phyloP scores from a whole-genome alignment of 345 rosid genomes.

The Acer negundo region DNA sequence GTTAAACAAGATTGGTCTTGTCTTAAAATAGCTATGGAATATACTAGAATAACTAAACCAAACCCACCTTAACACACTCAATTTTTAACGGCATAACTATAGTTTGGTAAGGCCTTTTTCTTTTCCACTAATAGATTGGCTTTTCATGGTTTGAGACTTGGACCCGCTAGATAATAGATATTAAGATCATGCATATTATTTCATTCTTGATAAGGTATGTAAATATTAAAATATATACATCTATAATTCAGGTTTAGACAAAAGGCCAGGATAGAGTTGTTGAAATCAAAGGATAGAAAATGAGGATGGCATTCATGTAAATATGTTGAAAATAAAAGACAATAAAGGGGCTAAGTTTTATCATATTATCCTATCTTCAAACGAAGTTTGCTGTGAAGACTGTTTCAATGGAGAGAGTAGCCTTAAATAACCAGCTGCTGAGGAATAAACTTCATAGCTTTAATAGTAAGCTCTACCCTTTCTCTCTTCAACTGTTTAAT shows the following conservation, averaged over 20 bases:
- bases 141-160: too few species aligned
- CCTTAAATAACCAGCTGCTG: conserved; percentile 26
- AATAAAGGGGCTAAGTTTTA: conserved; percentile 17
- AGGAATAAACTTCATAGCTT: conserved; percentile 23
- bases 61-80: neutral
- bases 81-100: neutral
- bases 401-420: conserved; percentile 26
- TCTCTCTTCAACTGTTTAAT: neutral
- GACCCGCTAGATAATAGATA: too few species aligned
- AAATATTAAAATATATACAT: too few species aligned
- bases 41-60: neutral
- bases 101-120: neutral
- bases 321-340: conserved; percentile 9
- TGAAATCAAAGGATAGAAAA: neutral
- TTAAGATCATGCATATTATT: too few species aligned
- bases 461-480: conserved; percentile 40
- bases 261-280: neutral
- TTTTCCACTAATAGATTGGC: neutral
- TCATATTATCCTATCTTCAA: conserved; percentile 22
- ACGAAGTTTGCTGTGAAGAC: conserved; percentile 14
- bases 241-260: neutral
- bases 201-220: too few species aligned
- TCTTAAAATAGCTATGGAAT: neutral
- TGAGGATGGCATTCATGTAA: conserved; percentile 1
- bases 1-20: neutral